Evolutionary conservation across 2,329 filamentous ascomycete genomes (phyloP), one percentile per base, ranked within the genome.

Genomic region (Pseudodiploospora longispora): DNA sequence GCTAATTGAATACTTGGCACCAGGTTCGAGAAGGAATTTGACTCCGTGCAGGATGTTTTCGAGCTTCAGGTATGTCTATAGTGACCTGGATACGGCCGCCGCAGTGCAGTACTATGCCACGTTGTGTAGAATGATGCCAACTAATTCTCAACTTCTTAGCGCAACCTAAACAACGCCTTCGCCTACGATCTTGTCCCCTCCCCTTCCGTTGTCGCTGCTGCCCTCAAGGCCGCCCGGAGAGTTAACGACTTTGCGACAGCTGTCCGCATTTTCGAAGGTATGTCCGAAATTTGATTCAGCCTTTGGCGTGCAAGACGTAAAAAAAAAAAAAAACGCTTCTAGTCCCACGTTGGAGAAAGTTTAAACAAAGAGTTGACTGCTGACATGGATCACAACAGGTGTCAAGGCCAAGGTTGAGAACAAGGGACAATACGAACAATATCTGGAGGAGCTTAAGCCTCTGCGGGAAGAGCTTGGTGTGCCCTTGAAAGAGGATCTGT

Each of bases 331-430:
- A 28, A 27, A 29, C 19, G 19, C 19, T 19, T 19, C 19, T 19
- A 19, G 19, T n/a, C 36, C 12, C 8, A 9, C 30, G 19, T 33
- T n/a, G 32, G 32, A 34, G 32, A n/a, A 34, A 34, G 32, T 34
- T 34, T 34, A n/a, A 34, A 34, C n/a, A 6, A 36, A 27, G n/a
- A 27, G 35, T 9, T 19, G 27, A 9, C 31, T 43, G 37, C 44
- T 46, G 19, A 46, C 42, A 9, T 19, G 30, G 28, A 32, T 31
- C 19, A 10, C n/a, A 45, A 52, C 52, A 95, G 90, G 91, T 63
- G 85, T 98, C 80, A 96, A 95, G 76, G 87, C 89, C 71, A 98
- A 98, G 82, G 93, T 97, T 58, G 93, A 98, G 81, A 98, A 95
- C 82, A 85, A 88, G 71, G 80, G 81, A 62, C 93, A 98, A 76